Percentiles rank a stretch among this genome's conserved stretches.
Conservation (phyloP, 345 rosid genomes). For the Bretschneidera sinensis region DNA sequence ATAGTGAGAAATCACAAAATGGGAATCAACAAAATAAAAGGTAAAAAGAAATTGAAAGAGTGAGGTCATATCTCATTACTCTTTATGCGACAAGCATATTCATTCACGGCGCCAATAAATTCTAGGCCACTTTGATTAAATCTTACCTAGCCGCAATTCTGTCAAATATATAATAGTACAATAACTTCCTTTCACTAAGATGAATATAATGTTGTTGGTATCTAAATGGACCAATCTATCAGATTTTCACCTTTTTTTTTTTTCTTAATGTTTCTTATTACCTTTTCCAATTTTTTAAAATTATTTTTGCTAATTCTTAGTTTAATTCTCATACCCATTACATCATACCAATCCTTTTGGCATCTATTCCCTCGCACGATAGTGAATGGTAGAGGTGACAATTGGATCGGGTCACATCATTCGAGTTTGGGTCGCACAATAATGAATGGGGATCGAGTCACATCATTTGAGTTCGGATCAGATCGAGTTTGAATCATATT, state of each 20-base stretch:
- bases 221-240: conserved; percentile 24
- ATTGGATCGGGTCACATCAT: too few species aligned
- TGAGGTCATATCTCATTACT: conserved; percentile 27
- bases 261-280: neutral
- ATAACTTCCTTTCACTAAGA: too few species aligned
- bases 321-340: too few species aligned
- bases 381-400: too few species aligned
- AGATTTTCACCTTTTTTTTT: conserved; percentile 22
- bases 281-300: neutral
- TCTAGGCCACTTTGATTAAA: too few species aligned
- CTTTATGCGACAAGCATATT: conserved; percentile 36
- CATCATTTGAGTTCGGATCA: too few species aligned
- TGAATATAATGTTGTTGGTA: neutral
- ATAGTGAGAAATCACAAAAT: neutral
- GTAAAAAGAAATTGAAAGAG: conserved; percentile 10
- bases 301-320: too few species aligned
- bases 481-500: too few species aligned
- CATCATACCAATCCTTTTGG: too few species aligned
- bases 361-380: too few species aligned
- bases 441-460: too few species aligned
- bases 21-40: conserved; percentile 12
- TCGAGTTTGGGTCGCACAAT: too few species aligned
- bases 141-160: neutral
- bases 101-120: conserved; percentile 10
- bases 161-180: conserved; percentile 13